Base-by-base conservation (phyloP, 169 alveolate species). In the Ichthyophthirius multifiliis region DNA sequence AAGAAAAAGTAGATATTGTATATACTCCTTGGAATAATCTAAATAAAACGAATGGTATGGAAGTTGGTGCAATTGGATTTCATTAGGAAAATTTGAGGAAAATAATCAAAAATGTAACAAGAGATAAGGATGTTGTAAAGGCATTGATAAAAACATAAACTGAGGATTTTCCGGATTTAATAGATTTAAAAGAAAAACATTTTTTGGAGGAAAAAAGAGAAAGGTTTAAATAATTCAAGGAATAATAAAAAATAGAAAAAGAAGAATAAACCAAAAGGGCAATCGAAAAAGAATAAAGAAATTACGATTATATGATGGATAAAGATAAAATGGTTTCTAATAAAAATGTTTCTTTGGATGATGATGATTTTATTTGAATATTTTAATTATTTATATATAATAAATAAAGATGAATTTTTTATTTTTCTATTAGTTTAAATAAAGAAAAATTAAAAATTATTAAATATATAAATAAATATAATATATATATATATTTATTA, bases 11-110 rank as follows among this genome's bases (percentile, higher is more conserved):
- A 10, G 87, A 83, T 64, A 75, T 94, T 6, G 93, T 92, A 43
- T 94, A 94, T 63, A 92, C 96, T 9, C 92, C 94, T 39, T 93
- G 94, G 89, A 76, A 77, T 23, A 92, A 94, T 75, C 63, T 94
- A 64, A 84, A 80, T 20, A 94, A 94, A 63, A 85, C 86, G 41
- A 76, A 83, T 27, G 80, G 65, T 43, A 94, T 92, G 97, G 94
- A 90, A 75, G 86, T 89, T 10, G 97, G 97, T 74, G 92, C 92
- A 48, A 92, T 89, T 16, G 83, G 88, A 39, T 89, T 88, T 76
- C 83, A 91, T 43, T 44, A 83, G 74, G 75, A 74, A 4, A 78
- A 81, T 31, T 55, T 74, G 4, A 84, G 76, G 35, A 75, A 79
- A 39, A 82, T 81, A 43, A 48, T 84, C n/a, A 75, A 75, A 6